phyloP scores from a whole-genome alignment of 768 basidiomycete species.

The Suillus subaureus region DNA sequence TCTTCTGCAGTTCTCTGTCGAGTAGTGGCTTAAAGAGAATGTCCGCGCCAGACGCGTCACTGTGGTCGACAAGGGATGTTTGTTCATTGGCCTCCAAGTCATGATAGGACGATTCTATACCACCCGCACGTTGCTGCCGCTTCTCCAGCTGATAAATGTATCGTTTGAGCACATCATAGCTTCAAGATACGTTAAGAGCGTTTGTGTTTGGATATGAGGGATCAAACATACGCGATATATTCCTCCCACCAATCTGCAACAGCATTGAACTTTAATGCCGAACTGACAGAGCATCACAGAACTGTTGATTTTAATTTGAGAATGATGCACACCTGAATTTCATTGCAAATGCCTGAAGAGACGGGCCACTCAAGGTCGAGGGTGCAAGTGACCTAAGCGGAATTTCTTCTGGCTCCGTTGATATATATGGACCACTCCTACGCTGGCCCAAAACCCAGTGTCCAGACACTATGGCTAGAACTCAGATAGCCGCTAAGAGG shows the following conservation, averaged over 20 bases:
- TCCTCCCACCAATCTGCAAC: constrained; percentile 93
- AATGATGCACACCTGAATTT: constrained; percentile 34
- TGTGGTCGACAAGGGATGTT: constrained; percentile 52
- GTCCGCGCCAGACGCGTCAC: constrained; percentile 46
- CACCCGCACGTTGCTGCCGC: constrained; percentile 53
- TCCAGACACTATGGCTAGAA: constrained; percentile 1
- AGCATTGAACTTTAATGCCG: constrained; percentile 88
- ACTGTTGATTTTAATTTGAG: too few relatives aligned
- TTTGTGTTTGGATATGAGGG: neutral
- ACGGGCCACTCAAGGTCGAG: neutral
- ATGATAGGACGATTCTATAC: constrained; percentile 38
- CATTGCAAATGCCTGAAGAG: constrained; percentile 26
- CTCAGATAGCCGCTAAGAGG: neutral
- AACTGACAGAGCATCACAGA: constrained; percentile 40
- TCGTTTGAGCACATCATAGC: constrained; percentile 86
- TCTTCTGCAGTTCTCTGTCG: constrained; percentile 82
- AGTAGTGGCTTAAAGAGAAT: constrained; percentile 70
- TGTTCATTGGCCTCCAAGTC: constrained; percentile 72
- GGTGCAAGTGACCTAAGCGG: constrained; percentile 22
- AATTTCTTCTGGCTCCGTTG: constrained; percentile 25
- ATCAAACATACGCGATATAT: constrained; percentile 73
- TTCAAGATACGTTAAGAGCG: constrained; percentile 25
- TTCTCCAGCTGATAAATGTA: constrained; percentile 87
- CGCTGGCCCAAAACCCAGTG: neutral
- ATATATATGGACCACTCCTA: constrained; percentile 4